Evolutionary conservation across 352 stramenopile genomes (phyloP).

Genomic region (Plasmopara muralis): DNA sequence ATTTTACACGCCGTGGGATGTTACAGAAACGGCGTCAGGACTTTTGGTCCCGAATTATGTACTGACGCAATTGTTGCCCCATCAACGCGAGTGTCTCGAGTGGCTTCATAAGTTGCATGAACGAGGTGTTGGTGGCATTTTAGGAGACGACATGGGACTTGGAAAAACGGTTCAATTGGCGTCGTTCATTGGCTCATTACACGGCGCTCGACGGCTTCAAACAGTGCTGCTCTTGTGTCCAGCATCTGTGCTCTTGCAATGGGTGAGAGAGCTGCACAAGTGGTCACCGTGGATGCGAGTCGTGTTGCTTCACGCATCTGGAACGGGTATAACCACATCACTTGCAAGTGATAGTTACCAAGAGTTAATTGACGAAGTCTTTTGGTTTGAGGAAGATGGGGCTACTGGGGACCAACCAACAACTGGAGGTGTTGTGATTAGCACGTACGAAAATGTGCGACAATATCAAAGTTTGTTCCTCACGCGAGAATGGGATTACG

Average conservation of each 20-base stretch:
- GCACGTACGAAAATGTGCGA: slow-evolving; percentile 96
- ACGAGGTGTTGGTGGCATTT: slow-evolving; percentile 94
- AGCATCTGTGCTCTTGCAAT: slow-evolving; percentile 94
- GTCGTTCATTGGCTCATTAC: slow-evolving; percentile 74
- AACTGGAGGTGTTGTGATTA: slow-evolving; percentile 88
- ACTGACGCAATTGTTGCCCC: slow-evolving; percentile 83
- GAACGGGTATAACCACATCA: slow-evolving; percentile 39
- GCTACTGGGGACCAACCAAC: slow-evolving; percentile 8
- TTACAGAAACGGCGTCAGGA: slow-evolving; percentile 53
- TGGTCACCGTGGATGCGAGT: slow-evolving; percentile 88
- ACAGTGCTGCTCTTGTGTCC: slow-evolving; percentile 90
- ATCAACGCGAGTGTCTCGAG: slow-evolving; percentile 92
- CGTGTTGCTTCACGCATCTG: slow-evolving; percentile 85
- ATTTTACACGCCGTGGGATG: slow-evolving; percentile 44
- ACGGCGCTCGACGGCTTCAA: slow-evolving; percentile 44
- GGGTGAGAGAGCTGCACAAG: slow-evolving; percentile 92
- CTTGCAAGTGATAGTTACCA: slow-evolving; percentile 37
- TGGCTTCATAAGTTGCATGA: slow-evolving; percentile 96
- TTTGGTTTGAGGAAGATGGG: slow-evolving; percentile 23
- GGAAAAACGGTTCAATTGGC: slow-evolving; percentile 96
- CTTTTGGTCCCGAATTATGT: slow-evolving; percentile 66
- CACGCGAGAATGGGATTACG: slow-evolving; percentile 93
- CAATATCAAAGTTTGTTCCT: slow-evolving; percentile 88
- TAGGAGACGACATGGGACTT: slow-evolving; percentile 94
- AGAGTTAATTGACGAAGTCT: slow-evolving; percentile 60